These are phyloP conservation scores for Wickerhamiella pararugosa DNA, from an alignment of 1,139 yeast species.

Conservation along the genomic window DNA sequence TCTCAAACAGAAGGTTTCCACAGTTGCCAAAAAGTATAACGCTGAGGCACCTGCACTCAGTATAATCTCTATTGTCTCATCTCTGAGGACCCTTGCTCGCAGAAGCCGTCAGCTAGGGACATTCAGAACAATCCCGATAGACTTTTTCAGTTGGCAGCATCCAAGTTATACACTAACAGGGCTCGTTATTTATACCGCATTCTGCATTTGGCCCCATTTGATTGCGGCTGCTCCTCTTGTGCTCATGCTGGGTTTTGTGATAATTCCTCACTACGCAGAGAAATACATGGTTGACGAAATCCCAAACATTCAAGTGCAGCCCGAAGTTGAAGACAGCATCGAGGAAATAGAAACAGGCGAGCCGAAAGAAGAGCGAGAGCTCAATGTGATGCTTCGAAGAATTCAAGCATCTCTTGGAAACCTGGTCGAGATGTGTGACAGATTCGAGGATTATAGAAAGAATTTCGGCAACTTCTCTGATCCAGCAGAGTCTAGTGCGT, in stretches of 20 bases:
- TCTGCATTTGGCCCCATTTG: conserved; percentile 50
- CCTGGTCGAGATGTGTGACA: conserved; percentile 36
- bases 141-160: conserved; percentile 21
- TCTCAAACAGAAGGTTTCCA: too few relatives aligned
- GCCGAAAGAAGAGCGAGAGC: conserved; percentile 12
- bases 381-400: conserved; percentile 41
- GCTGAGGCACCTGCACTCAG: conserved; percentile 14
- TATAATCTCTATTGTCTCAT: conserved; percentile 11
- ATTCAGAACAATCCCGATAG: conserved; percentile 17
- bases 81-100: conserved; percentile 12
- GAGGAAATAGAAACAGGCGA: conserved; percentile 10
- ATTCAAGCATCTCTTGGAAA: conserved; percentile 49
- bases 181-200: conserved; percentile 21
- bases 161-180: conserved; percentile 23
- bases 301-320: conserved; percentile 7
- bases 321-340: conserved; percentile 3
- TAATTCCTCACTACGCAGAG: conserved; percentile 56
- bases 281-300: conserved; percentile 31
- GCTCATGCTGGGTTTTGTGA: conserved; percentile 38
- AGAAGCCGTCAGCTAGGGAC: conserved; percentile 14
- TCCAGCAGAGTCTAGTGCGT: conserved; percentile 47
- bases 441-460: conserved; percentile 39
- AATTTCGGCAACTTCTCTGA: conserved; percentile 65
- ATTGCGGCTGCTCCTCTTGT: conserved; percentile 50
- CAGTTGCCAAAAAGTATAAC: not conserved